Evolutionary conservation across 2,329 filamentous ascomycete species (phyloP).

Genomic region (Penicillium psychrosexuale): DNA sequence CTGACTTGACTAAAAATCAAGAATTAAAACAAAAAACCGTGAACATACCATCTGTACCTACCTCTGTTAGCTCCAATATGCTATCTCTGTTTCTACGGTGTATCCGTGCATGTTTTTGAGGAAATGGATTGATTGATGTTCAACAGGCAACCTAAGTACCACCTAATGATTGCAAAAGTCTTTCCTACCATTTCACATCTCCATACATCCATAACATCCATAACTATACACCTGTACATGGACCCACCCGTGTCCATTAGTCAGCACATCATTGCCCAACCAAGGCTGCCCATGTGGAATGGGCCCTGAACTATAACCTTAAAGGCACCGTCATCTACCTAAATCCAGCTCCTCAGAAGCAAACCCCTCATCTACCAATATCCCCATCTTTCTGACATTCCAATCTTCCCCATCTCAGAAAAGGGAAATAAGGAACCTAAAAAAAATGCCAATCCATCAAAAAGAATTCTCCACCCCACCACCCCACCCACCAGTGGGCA

Average conservation of each 20-base stretch:
- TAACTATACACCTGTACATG: neutral
- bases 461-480: slow-evolving; percentile 26
- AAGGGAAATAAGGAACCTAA: neutral
- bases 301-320: neutral
- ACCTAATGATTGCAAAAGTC: neutral
- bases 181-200: neutral
- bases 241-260: neutral
- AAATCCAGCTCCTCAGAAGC: neutral
- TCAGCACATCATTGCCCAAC: neutral
- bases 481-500: slow-evolving; percentile 18
- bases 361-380: neutral
- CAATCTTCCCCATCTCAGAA: neutral
- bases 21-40: too few species aligned
- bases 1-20: too few species aligned
- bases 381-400: neutral
- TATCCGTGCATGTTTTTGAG: neutral
- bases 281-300: neutral
- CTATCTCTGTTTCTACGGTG: neutral
- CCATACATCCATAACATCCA: neutral
- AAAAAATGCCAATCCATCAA: slow-evolving; percentile 17
- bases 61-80: neutral
- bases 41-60: neutral
- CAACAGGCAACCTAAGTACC: neutral
- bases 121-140: accelerated
- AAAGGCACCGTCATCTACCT: neutral